Base-by-base conservation (phyloP, 768 basidiomycete species). In the Peribolospora kevripleyi region DNA sequence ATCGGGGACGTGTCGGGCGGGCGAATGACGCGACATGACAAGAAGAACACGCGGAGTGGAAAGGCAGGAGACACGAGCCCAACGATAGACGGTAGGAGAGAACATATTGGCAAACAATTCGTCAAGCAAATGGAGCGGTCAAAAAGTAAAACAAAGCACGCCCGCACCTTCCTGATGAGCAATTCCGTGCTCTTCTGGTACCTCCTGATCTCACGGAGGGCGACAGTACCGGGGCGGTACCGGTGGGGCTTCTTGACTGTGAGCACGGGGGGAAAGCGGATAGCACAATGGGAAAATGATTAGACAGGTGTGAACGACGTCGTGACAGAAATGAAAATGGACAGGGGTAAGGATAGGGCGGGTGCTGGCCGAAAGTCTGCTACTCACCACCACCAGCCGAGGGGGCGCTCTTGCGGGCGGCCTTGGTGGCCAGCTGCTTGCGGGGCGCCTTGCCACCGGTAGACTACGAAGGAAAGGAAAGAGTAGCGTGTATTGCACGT, bases 361-460 rank as follows among this genome's bases (percentile, higher is more conserved):
- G 25, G 25, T 46, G n/a, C n/a, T n/a, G 46, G 39, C 6, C 36
- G 3, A 38, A 48, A 3, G 37, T 57, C 7, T 43, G 51, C 10
- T 25, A 45, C 10, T 54, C 68, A 66, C 67, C 88, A 78, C 88
- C 88, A 71, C 88, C 88, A 60, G 88, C 81, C 54, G 81, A 76
- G 54, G 82, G 63, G 43, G 64, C 83, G 43, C 82, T 82, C 75
- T 90, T 90, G 63, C 84, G 77, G 55, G 88, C 87, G 48, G 84
- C 86, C 75, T 90, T 91, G 72, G 86, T 84, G 37, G 86, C 85
- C 70, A 91, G 78, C 71, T 87, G 84, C 60, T 76, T 76, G 61
- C 76, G 75, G 58, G 75, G 75, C 53, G 76, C 76, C 65, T 77
- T 76, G 59, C 74, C 75, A 52, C 59, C 58, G 47, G 61, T 59